phyloP scores from a whole-genome alignment of 2,329 filamentous ascomycete species.

The Chalaropsis thielavioides region DNA sequence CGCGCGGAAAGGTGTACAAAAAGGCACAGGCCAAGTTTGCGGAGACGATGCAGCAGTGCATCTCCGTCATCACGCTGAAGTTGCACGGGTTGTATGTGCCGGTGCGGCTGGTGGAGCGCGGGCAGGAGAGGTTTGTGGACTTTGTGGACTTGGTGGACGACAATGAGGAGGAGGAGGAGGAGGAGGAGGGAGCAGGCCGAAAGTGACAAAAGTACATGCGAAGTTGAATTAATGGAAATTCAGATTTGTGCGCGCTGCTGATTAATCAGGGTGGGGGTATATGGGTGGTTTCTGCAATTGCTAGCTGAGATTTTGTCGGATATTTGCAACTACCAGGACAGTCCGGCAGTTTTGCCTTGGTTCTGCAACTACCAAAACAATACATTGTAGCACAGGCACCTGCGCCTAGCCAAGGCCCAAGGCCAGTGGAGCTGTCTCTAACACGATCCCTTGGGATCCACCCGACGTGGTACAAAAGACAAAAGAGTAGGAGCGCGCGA shows the following conservation, averaged over 20 bases:
- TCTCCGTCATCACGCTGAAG: constrained; percentile 57
- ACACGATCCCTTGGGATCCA: background rate
- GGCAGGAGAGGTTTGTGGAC: constrained; percentile 51
- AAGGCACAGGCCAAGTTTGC: constrained; percentile 44
- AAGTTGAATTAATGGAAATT: background rate
- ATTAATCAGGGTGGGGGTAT: background rate
- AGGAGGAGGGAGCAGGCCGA: background rate
- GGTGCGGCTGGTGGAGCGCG: constrained; percentile 52
- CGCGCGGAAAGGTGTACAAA: constrained; percentile 41
- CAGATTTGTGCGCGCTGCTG: background rate
- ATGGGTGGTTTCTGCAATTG: no score
- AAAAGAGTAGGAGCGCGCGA: background rate
- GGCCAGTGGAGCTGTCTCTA: no score
- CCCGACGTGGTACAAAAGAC: background rate
- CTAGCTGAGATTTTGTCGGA: no score
- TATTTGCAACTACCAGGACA: no score
- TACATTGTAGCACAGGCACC: background rate
- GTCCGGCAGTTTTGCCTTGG: no score
- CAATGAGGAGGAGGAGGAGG: background rate
- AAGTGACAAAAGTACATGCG: background rate
- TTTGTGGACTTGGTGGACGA: constrained; percentile 19
- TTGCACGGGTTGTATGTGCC: constrained; percentile 47
- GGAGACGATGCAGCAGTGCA: constrained; percentile 39
- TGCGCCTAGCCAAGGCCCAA: no score
- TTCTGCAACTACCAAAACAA: background rate